Base-by-base conservation (phyloP, 2,329 filamentous ascomycete species). In the Fusarium dlaminii region DNA sequence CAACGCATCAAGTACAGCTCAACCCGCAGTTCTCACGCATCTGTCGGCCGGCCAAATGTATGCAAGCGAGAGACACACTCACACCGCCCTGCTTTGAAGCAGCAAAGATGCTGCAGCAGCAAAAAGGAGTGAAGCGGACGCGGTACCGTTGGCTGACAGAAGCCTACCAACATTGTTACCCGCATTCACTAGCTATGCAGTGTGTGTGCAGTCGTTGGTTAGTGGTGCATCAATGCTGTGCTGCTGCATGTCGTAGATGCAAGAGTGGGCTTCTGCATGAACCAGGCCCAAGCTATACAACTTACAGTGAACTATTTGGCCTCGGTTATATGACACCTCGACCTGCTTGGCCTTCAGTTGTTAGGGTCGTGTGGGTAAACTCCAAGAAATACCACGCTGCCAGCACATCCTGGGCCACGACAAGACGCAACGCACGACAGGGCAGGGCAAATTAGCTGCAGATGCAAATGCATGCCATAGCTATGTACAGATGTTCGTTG, bases 401-500 rank as follows among this genome's bases (percentile, higher is more conserved):
- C 75, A 77, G 63, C 75, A 66, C 75, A 78, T 77, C 75, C 73
- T 63, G 66, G 65, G 29, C 63, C 68, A 66, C 61, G 51, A 71
- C 69, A 65, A 67, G 57, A 70, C 70, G 64, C 54, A 75, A 58
- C 65, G 55, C 59, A 59, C 27, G 61, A 61, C 66, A 73, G 70
- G 73, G 71, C 70, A 77, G 63, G 77, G 70, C 64, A 68, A 64
- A 75, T 79, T 79, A 79, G 77, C 67, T 79, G 78, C 78, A 79
- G 71, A 79, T 64, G 78, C 73, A 79, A 79, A 79, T 79, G 78
- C 78, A 79, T 79, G 77, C 78, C 78, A 79, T 79, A 79, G 67
- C 67, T 77, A 15, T n/a, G 29, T 51, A 79, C 77, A 78, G 74
- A 74, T 65, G 74, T 66, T 69, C 69, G 56, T 65, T 77, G 71